Percentiles rank a stretch among this genome's conserved stretches.
Conservation (phyloP, 306 rosid genomes). For the Malus sylvestris region DNA sequence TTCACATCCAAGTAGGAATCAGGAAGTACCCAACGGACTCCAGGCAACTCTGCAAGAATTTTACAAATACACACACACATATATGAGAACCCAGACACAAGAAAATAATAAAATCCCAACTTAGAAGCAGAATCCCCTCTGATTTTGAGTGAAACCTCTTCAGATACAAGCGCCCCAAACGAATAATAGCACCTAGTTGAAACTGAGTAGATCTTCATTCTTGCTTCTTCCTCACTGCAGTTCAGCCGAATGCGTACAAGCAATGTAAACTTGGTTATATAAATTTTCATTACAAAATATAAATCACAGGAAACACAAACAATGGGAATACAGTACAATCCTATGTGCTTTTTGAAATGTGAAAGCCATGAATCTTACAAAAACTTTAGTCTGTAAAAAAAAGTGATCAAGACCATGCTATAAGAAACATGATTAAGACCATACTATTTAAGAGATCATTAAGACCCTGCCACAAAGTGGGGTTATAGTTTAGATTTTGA, state of each 20-base stretch:
- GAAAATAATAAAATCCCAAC: no score
- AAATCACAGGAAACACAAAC: neutral
- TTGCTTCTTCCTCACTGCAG: constrained; percentile 44
- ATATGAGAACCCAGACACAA: no score
- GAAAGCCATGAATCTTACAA: neutral
- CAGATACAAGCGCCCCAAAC: no score
- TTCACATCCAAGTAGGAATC: no score
- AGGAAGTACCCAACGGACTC: no score
- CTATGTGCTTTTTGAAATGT: neutral
- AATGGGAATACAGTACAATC: neutral
- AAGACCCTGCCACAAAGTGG: neutral
- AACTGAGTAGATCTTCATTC: no score
- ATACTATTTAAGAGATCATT: neutral
- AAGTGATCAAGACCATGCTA: neutral
- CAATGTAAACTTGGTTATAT: neutral
- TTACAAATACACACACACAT: no score
- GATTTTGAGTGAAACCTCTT: no score
- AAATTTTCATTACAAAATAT: neutral
- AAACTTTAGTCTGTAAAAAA: neutral
- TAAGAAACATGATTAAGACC: neutral
- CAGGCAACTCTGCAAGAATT: no score
- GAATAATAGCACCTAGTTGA: no score
- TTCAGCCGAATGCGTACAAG: neutral
- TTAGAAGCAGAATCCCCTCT: no score
- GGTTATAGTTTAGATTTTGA: neutral